Base-by-base conservation (phyloP, 1,139 yeast genomes). In the Yamadazyma kanchanaburiensis region DNA sequence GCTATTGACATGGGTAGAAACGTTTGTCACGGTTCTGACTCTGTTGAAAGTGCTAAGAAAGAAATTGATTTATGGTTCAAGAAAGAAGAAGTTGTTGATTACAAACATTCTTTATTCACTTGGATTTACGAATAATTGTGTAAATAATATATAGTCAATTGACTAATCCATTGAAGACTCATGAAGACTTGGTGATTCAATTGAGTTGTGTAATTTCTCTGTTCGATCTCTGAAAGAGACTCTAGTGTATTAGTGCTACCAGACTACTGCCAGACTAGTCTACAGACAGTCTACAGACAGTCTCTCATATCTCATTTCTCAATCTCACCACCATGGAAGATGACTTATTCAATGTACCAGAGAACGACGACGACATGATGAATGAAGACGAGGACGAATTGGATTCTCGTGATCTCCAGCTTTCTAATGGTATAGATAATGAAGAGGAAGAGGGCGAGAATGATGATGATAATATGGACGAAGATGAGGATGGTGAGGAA, bases 1-100 rank as follows among this genome's bases (percentile, higher is more conserved):
- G 94, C 91, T 57, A 65, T 83, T 56, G 98, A 94, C 71, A 87
- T 87, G 79, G 98, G 99, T 66, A 88, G 99, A 83, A 94, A 94
- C 79, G 96, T 91, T 55, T 77, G 85, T 64, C 99, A 94, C 80
- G 99, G 98, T 67, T 89, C 97, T 49, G 99, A 94, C 79, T 87
- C 97, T 47, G 98, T 94, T 59, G 98, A 89, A 74, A 74, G 83
- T 51, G 99, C 99, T 59, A 71, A 87, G 67, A 86, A 85, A 77
- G 99, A 94, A 78, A 91, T 94, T 51, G 80, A 62, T 53, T 77
- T 94, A 60, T 94, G 99, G 99, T 94, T 94, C 94, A 87, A 87
- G 81, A 77, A 82, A 70, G 96, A 88, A 68, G 99, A 94, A 76
- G 72, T 94, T 55, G 84, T 80, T 60, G 87, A 84, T 54, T 91